Base-by-base conservation (phyloP, 2,329 filamentous ascomycete genomes). In the Colletotrichum musicola region DNA sequence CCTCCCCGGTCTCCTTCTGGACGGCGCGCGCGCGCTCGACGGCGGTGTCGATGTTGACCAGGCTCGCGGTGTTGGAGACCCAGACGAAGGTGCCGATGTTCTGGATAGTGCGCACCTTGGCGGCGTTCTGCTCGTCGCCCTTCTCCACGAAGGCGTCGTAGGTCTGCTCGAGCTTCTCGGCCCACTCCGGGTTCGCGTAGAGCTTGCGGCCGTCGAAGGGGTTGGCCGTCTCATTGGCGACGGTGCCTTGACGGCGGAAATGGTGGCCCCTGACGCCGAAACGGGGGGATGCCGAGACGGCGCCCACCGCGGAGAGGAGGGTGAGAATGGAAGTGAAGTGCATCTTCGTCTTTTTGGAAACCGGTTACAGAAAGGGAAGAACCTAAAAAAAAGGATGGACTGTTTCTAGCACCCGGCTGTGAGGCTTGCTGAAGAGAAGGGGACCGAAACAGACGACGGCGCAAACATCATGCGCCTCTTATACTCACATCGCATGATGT, bases 121-220 rank as follows among this genome's bases (percentile, higher is more conserved):
- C 75, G 47, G 81, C 79, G 71, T 82, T 83, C 56, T 74, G 64
- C 9, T 64, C 50, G 71, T 84, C 81, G 27, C 78, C 78, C 60
- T 75, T 74, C 13, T 72, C 72, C 12, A 75, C 68, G 74, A 83
- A 83, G 22, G 77, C 72, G 2, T 74, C 72, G 64, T 79, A 71
- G 16, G 82, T 82, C 62, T 77, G 68, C 27, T 81, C 76, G 40
- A 85, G 77, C 74, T 83, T 81, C n/a, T 62, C 69, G 13, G 81
- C 77, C 74, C 82, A 85, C 20, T 72, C 71, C n/a, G 80, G 79
- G 75, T 84, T 84, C 68, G 79, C 80, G 72, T 84, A 86, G 27
- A 87, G 76, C 6, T 78, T 81, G 71, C 82, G 83, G 67, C 82
- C 82, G 1, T 77, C 66, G 73, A 89, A 88, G 0, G 87, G 81